Conservation (phyloP, 371 early-diverging fungal species). For the Conidiobolus incongruus region DNA sequence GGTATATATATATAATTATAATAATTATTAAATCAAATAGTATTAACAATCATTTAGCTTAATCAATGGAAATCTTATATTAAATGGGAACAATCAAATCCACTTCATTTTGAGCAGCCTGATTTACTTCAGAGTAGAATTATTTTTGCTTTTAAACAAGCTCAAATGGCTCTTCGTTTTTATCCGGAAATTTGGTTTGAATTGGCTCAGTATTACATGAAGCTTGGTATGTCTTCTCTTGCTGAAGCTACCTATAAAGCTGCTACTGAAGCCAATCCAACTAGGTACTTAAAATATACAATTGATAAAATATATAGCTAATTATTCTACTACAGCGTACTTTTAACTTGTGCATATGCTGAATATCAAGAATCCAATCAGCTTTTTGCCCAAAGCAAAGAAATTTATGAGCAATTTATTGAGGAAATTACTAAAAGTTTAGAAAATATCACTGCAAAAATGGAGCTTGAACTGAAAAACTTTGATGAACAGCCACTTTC, state of each 20-base stretch:
- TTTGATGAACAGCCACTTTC: neutral
- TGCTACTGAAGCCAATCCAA: slow-evolving; percentile 49
- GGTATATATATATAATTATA: slow-evolving; percentile 10
- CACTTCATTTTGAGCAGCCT: slow-evolving; percentile 57
- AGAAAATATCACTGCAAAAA: slow-evolving; percentile 20
- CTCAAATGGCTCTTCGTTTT: slow-evolving; percentile 50
- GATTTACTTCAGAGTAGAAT: slow-evolving; percentile 68
- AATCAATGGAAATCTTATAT: slow-evolving; percentile 68
- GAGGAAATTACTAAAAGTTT: slow-evolving; percentile 21
- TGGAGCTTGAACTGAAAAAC: slow-evolving; percentile 17
- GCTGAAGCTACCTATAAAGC: slow-evolving; percentile 43
- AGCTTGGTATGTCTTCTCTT: slow-evolving; percentile 41
- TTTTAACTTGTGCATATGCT: slow-evolving; percentile 63
- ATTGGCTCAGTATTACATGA: slow-evolving; percentile 41
- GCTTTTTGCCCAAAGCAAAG: slow-evolving; percentile 34
- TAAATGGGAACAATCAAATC: slow-evolving; percentile 78
- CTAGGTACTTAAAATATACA: slow-evolving; percentile 26
- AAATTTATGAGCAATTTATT: slow-evolving; percentile 45
- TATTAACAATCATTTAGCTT: slow-evolving; percentile 12
- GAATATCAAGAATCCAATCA: slow-evolving; percentile 64
- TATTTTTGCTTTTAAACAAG: too few species aligned
- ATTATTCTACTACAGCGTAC: slow-evolving; percentile 6
- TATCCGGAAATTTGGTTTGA: slow-evolving; percentile 85
- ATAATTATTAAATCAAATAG: neutral
- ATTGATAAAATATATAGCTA: neutral